Conservation (phyloP, 2,329 filamentous ascomycete species). For the Magnaporthales sp. region DNA sequence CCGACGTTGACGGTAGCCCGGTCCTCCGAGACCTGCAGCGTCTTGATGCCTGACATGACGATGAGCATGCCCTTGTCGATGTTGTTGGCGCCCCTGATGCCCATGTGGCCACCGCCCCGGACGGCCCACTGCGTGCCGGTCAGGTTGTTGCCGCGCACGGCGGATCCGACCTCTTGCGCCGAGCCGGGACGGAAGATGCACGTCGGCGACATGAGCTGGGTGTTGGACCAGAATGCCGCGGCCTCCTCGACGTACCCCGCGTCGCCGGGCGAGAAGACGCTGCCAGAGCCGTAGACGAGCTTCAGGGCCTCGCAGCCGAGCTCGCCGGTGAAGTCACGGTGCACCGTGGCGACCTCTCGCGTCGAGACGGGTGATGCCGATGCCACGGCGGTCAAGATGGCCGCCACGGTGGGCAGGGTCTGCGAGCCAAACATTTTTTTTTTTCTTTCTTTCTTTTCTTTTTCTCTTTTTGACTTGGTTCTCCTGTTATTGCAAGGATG, state of each 20-base stretch:
- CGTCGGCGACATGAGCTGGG: neutral
- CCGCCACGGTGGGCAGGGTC: neutral
- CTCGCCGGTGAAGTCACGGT: neutral
- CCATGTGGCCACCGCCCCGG: constrained; percentile 4
- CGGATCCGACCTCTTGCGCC: neutral
- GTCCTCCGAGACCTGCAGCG: neutral
- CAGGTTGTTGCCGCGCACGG: neutral
- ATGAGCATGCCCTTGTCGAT: constrained; percentile 6
- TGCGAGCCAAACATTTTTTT: neutral
- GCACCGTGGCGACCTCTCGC: neutral
- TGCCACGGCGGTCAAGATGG: neutral
- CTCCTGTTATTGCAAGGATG: too few relatives aligned
- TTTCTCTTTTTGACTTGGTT: too few relatives aligned
- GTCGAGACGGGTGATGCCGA: neutral
- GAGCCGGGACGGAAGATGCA: constrained; percentile 2
- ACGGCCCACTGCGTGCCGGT: neutral
- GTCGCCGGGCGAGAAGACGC: neutral
- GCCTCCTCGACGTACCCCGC: neutral
- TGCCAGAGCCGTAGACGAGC: neutral
- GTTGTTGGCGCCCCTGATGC: constrained; percentile 5
- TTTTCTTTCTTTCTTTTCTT: too few relatives aligned
- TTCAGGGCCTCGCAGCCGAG: neutral
- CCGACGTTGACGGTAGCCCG: constrained; percentile 24
- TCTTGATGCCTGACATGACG: constrained; percentile 1
- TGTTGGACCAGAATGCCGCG: constrained; percentile 2